Evolutionary conservation across 176 grass and related monocot species (phyloP), one percentile per base, ranked within the genome.

Genomic region (Triticum monococcum): DNA sequence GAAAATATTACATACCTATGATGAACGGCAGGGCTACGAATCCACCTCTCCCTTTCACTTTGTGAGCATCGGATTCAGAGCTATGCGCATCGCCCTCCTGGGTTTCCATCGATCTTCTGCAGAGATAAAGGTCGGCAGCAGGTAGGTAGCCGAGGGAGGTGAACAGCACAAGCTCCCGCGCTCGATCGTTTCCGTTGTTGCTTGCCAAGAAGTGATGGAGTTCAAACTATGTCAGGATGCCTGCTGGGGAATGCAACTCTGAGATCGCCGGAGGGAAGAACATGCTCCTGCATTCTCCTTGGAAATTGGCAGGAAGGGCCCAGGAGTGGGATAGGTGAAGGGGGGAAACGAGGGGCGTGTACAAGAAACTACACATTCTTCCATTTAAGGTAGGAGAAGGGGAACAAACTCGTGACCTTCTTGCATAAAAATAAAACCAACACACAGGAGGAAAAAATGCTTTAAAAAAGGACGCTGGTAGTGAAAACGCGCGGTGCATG

Each of bases 1-100:
- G 37, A 1, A 65, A 80, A 80, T 14, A 7, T 22, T 41, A 35
- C 71, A 62, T 79, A 84, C 80, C 87, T 68, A 72, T 17, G 73
- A 88, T 88, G 73, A 24, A 84, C 11, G 81, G 87, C 9, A 79
- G 59, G 28, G 74, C 81, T 63, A 35, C 59, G 40, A 78, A 35
- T 61, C 81, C 81, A 63, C 87, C 81, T 37, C 13, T 60, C 38
- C 75, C n/a, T 54, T 79, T 30, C 81, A 30, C 75, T 79, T 35
- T 20, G 64, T 12, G 28, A 41, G 10, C 40, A 6, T 85, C 31
- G 24, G 60, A 70, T 11, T 43, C 32, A 0, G n/a, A 17, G 12
- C 25, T 28, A 2, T 38, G 38, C 14, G 12, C 74, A 16, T 36
- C 80, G 9, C 63, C 63, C 33, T 71, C 80, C 5, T 71, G 63